phyloP scores from a whole-genome alignment of 345 rosid species.

The Carallia brachiata region DNA sequence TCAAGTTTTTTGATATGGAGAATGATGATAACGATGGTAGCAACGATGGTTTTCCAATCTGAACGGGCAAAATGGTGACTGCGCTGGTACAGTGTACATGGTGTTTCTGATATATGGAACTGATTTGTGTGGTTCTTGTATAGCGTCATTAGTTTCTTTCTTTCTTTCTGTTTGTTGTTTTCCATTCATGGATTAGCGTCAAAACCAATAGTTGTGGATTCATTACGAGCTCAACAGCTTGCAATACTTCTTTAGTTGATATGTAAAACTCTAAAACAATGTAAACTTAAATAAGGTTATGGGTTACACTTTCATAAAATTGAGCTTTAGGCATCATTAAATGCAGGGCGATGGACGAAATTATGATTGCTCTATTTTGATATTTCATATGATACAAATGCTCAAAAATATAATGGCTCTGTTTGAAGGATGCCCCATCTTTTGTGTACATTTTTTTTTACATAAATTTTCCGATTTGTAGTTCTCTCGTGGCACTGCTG shows the following conservation, averaged over 20 bases:
- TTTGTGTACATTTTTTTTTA: not conserved
- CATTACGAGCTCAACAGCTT: constrained; percentile 1
- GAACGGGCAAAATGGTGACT: constrained; percentile 26
- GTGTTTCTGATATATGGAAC: constrained; percentile 18
- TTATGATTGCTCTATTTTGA: no score
- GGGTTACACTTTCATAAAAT: no score
- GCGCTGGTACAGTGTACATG: constrained; percentile 33
- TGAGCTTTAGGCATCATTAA: no score
- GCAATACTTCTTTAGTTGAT: not conserved
- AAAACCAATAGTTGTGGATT: constrained; percentile 12
- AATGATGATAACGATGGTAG: constrained; percentile 34
- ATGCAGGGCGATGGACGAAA: no score
- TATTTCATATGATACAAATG: not conserved
- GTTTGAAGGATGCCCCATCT: not conserved
- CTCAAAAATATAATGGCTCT: not conserved
- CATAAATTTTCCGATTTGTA: not conserved
- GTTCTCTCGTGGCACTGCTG: no score
- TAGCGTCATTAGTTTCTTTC: constrained; percentile 16
- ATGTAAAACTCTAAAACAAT: constrained; percentile 2
- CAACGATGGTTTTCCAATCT: constrained; percentile 39
- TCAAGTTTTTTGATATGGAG: constrained; percentile 56
- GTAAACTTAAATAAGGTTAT: not conserved
- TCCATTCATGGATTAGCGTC: not conserved
- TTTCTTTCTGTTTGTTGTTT: not conserved
- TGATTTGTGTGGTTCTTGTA: constrained; percentile 28